These are phyloP conservation scores for Kingdonia uniflora DNA, from an alignment of 164 flowering plant species.

Conservation along the genomic window DNA sequence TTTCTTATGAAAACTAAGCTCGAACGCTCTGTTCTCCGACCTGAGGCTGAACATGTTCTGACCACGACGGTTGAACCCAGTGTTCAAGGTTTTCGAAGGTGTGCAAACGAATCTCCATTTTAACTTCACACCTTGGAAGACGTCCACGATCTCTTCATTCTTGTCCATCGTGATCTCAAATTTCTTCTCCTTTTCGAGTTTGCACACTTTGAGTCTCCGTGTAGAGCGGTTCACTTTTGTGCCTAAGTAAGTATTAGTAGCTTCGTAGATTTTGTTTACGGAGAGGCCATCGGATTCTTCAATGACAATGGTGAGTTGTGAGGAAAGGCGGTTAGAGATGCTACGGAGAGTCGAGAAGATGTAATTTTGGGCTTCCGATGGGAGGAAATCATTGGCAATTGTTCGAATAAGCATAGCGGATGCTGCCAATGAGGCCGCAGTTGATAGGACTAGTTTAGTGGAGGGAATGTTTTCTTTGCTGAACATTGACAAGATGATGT, in stretches of 20 bases:
- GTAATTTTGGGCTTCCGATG: slow-evolving; percentile 20
- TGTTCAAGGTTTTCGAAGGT: neutral
- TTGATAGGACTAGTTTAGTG: too few relatives aligned
- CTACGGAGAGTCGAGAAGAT: slow-evolving; percentile 15
- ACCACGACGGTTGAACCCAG: neutral
- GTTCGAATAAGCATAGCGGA: slow-evolving; percentile 32
- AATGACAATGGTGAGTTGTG: slow-evolving; percentile 24
- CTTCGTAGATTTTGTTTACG: slow-evolving; percentile 17
- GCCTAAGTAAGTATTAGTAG: slow-evolving; percentile 14
- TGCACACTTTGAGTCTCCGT: slow-evolving; percentile 3
- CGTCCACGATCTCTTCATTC: slow-evolving; percentile 11
- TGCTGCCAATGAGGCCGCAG: slow-evolving; percentile 13
- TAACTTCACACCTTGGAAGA: slow-evolving; percentile 10
- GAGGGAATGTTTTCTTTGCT: too few relatives aligned
- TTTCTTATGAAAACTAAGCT: slow-evolving; percentile 19
- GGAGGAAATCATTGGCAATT: slow-evolving; percentile 29
- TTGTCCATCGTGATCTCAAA: slow-evolving; percentile 5
- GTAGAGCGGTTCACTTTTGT: slow-evolving; percentile 5
- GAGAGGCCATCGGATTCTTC: slow-evolving; percentile 15
- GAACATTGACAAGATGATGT: too few relatives aligned
- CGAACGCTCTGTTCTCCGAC: slow-evolving; percentile 8
- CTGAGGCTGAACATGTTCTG: too few relatives aligned
- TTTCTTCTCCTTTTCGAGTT: slow-evolving; percentile 5
- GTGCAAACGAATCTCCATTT: slow-evolving; percentile 9
- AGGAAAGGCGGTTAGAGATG: slow-evolving; percentile 12